phyloP scores from a whole-genome alignment of 208 protist species.

The Porcisia deanei region DNA sequence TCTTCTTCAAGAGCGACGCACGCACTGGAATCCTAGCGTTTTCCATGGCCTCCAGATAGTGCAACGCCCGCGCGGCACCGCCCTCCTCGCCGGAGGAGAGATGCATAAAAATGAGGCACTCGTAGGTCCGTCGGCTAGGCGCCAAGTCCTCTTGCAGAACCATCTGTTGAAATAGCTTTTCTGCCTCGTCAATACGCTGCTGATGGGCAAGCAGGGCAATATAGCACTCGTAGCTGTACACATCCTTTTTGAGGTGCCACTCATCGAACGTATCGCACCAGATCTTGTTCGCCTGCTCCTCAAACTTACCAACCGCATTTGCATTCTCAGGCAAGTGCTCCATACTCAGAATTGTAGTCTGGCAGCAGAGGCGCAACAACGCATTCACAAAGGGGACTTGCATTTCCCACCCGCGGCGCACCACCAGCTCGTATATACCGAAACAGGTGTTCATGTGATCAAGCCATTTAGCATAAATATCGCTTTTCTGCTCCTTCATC shows the following conservation, averaged over 20 bases:
- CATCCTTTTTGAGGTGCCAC: constrained; percentile 78
- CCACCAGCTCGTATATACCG: constrained; percentile 83
- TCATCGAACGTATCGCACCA: constrained; percentile 86
- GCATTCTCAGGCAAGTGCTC: constrained; percentile 67
- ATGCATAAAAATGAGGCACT: constrained; percentile 92
- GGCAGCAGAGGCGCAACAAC: constrained; percentile 81
- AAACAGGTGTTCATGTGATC: constrained; percentile 82
- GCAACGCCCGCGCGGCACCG: constrained; percentile 79
- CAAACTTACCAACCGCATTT: constrained; percentile 61
- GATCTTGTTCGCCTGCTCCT: constrained; percentile 78
- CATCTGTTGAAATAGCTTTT: constrained; percentile 89
- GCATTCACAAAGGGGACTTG: constrained; percentile 80
- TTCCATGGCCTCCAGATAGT: constrained; percentile 91
- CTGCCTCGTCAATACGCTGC: constrained; percentile 87
- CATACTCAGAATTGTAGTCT: constrained; percentile 77
- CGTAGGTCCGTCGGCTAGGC: constrained; percentile 82
- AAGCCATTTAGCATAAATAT: constrained; percentile 55
- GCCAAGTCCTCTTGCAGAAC: constrained; percentile 74
- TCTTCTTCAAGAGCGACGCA: constrained; percentile 83
- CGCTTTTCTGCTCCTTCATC: constrained; percentile 56
- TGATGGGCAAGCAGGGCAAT: constrained; percentile 87
- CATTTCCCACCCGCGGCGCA: constrained; percentile 79
- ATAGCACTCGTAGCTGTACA: constrained; percentile 90
- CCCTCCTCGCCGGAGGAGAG: constrained; percentile 90
- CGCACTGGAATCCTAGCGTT: constrained; percentile 64